These are phyloP conservation scores for Zelonia costaricensis DNA, from an alignment of 208 protist genomes.

Conservation along the genomic window DNA sequence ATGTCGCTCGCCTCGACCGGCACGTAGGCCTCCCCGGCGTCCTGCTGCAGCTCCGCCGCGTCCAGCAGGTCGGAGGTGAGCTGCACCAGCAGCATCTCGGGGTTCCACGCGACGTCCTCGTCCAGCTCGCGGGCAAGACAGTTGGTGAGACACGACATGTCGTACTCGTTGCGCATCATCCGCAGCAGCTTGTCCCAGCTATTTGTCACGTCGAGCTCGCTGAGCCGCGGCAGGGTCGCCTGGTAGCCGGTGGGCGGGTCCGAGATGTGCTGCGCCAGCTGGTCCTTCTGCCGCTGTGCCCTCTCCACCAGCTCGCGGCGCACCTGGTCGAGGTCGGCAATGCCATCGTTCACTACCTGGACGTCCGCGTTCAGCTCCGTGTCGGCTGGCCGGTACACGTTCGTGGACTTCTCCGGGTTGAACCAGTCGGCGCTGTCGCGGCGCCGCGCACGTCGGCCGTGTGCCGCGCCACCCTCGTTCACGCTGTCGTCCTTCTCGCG, in stretches of 20 bases:
- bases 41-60: slow-evolving; percentile 48
- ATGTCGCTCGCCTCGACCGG: slow-evolving; percentile 40
- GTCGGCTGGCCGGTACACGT: slow-evolving; percentile 21
- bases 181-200: slow-evolving; percentile 75
- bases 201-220: slow-evolving; percentile 67
- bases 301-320: slow-evolving; percentile 31
- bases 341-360: slow-evolving; percentile 45
- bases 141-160: slow-evolving; percentile 82
- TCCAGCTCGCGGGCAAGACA: slow-evolving; percentile 81
- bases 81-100: slow-evolving; percentile 89
- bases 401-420: slow-evolving; percentile 14
- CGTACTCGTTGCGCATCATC: slow-evolving; percentile 66
- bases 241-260: slow-evolving; percentile 73
- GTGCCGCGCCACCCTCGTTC: not conserved
- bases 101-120: slow-evolving; percentile 87
- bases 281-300: slow-evolving; percentile 43
- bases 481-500: no score
- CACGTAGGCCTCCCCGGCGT: slow-evolving; percentile 26
- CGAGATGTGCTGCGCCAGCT: slow-evolving; percentile 55
- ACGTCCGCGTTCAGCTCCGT: slow-evolving; percentile 43
- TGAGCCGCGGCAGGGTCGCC: slow-evolving; percentile 68
- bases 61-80: slow-evolving; percentile 88
- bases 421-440: slow-evolving; percentile 17
- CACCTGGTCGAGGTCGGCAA: slow-evolving; percentile 34
- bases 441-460: slow-evolving; percentile 11